Percentiles rank a stretch among this genome's conserved stretches.
Conservation (phyloP, 495 filamentous ascomycete species). For the Neurospora sp. region DNA sequence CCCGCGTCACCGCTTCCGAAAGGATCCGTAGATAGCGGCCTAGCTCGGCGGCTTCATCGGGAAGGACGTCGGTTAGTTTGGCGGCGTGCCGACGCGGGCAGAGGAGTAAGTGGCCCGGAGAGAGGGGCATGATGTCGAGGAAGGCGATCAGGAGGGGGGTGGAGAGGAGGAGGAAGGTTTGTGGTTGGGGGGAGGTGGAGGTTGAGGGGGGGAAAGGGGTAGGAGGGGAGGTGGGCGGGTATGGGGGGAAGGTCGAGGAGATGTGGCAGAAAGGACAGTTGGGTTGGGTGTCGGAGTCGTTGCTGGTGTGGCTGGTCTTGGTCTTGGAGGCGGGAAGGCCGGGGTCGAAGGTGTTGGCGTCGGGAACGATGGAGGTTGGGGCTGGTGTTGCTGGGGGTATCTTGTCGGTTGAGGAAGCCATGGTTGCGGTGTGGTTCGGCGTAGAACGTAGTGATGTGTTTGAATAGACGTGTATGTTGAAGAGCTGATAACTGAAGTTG, state of each 20-base stretch:
- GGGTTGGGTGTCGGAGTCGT: neutral
- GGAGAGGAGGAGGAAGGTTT: constrained; percentile 61
- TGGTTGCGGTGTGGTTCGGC: neutral
- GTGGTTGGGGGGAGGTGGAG: constrained; percentile 24
- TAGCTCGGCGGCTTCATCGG: constrained; percentile 47
- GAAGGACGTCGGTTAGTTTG: constrained; percentile 56
- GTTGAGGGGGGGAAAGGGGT: constrained; percentile 21
- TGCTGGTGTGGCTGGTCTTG: neutral
- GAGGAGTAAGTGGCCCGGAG: constrained; percentile 67
- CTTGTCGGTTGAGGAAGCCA: neutral
- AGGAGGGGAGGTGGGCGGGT: constrained; percentile 27
- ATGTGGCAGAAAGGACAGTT: constrained; percentile 62
- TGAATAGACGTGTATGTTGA: neutral
- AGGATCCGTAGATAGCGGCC: constrained; percentile 66
- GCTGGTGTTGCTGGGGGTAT: neutral
- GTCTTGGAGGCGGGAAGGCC: neutral
- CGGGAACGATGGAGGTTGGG: neutral
- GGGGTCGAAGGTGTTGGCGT: constrained; percentile 5
- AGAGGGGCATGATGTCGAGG: constrained; percentile 81
- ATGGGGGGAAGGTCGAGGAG: constrained; percentile 34
- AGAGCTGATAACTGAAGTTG: neutral
- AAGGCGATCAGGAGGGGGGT: constrained; percentile 69
- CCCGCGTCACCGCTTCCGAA: constrained; percentile 55
- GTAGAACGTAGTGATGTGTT: neutral
- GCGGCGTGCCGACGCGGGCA: constrained; percentile 59